A percentile compares a stretch with the other conserved stretches of the same genome.
Conservation (phyloP, 352 stramenopile species). For the Saprolegnia diclina region DNA sequence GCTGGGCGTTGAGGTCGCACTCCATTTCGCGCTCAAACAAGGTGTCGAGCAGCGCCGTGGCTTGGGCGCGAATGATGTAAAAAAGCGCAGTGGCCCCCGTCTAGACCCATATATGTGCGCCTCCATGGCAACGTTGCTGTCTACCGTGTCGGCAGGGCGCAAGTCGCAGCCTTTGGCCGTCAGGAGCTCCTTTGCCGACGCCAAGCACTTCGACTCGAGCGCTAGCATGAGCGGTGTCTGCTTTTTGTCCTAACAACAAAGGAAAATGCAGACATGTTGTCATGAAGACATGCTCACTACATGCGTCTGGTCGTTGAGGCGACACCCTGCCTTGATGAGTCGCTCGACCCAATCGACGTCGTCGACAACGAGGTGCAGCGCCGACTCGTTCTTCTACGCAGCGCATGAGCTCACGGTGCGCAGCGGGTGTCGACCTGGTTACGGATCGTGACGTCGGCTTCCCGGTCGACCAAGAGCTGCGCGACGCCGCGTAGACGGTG, state of each 20-base stretch:
- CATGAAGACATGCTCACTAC: no score
- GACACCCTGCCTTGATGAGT: neutral
- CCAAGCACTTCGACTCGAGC: neutral
- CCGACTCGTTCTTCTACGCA: neutral
- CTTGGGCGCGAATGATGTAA: neutral
- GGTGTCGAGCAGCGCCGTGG: neutral
- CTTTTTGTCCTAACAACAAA: neutral
- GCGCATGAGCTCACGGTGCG: neutral
- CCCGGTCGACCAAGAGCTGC: neutral
- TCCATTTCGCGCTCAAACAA: neutral
- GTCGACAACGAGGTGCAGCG: neutral
- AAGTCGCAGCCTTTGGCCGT: neutral
- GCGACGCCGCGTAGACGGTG: neutral
- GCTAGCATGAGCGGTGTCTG: neutral
- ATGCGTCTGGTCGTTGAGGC: neutral
- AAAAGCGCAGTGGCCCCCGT: neutral
- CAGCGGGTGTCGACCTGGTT: neutral
- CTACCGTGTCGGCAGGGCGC: neutral
- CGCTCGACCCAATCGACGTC: neutral
- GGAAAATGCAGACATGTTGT: no score
- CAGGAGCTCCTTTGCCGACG: neutral
- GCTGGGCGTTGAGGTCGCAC: constrained; percentile 2
- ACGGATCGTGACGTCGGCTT: neutral
- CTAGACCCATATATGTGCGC: neutral
- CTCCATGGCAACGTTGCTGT: neutral